Evolutionary conservation across 2,329 filamentous ascomycete genomes (phyloP).

Genomic region (Pyricularia sp.): DNA sequence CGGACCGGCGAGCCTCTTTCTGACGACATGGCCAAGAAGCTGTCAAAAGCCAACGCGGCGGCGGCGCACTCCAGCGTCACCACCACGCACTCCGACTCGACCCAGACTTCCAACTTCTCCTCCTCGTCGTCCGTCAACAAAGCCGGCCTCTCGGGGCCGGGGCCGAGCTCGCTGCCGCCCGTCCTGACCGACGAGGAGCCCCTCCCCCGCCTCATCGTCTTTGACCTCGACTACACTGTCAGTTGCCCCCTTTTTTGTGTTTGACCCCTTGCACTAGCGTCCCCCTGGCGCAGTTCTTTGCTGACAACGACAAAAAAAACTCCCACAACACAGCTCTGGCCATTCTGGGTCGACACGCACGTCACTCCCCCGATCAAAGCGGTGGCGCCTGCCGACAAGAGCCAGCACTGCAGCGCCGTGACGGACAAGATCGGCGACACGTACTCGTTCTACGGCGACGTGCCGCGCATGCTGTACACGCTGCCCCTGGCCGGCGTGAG

Average conservation of each 20-base stretch:
- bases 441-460: conserved; percentile 62
- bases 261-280: too few relatives aligned
- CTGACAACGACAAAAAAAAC: conserved; percentile 36
- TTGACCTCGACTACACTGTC: conserved; percentile 89
- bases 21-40: conserved; percentile 9
- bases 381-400: conserved; percentile 9
- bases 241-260: background rate
- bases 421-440: conserved; percentile 53
- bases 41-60: conserved; percentile 1
- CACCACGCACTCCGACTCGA: conserved; percentile 1
- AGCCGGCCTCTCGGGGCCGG: background rate
- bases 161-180: background rate
- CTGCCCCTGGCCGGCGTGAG: conserved; percentile 37
- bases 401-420: conserved; percentile 22
- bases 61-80: background rate
- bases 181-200: conserved; percentile 50
- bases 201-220: conserved; percentile 75
- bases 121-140: background rate
- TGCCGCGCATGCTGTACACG: conserved; percentile 57
- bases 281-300: background rate
- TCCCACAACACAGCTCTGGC: conserved; percentile 54
- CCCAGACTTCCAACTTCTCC: background rate
- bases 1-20: background rate
- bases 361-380: conserved; percentile 62
- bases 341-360: conserved; percentile 96